Conservation (phyloP, 495 filamentous ascomycete species). For the Schizothecium vesticola region DNA sequence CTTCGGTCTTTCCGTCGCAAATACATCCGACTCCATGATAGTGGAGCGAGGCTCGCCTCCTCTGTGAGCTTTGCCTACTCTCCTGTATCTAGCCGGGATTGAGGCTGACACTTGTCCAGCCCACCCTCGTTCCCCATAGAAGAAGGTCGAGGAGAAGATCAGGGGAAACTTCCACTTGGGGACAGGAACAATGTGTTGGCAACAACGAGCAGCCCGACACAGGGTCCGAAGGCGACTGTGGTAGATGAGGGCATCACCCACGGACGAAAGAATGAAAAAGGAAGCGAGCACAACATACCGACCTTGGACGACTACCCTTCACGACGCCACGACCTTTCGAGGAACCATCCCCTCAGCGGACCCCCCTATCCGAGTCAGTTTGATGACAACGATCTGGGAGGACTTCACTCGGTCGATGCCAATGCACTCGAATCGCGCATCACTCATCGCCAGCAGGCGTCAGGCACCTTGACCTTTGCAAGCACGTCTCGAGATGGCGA, state of each 20-base stretch:
- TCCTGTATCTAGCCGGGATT: background rate
- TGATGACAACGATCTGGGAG: background rate
- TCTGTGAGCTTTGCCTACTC: background rate
- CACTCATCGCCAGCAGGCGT: background rate
- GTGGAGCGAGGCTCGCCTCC: background rate
- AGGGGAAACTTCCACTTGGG: background rate
- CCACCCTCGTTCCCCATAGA: background rate
- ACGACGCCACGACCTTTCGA: background rate
- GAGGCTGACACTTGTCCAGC: background rate
- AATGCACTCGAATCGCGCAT: background rate
- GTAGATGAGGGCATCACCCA: background rate
- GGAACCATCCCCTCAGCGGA: background rate
- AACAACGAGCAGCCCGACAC: background rate
- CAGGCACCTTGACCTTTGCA: background rate
- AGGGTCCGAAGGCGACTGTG: background rate
- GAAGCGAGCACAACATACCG: background rate
- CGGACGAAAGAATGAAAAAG: background rate
- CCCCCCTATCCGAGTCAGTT: background rate
- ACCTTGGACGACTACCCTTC: background rate
- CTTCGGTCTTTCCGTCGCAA: background rate
- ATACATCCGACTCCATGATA: background rate
- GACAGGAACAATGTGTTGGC: background rate
- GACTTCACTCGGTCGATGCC: background rate
- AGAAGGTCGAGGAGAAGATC: background rate
- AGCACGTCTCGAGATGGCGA: background rate